Base-by-base conservation (phyloP, 2,329 filamentous ascomycete species). In the Epichloe typhina region DNA sequence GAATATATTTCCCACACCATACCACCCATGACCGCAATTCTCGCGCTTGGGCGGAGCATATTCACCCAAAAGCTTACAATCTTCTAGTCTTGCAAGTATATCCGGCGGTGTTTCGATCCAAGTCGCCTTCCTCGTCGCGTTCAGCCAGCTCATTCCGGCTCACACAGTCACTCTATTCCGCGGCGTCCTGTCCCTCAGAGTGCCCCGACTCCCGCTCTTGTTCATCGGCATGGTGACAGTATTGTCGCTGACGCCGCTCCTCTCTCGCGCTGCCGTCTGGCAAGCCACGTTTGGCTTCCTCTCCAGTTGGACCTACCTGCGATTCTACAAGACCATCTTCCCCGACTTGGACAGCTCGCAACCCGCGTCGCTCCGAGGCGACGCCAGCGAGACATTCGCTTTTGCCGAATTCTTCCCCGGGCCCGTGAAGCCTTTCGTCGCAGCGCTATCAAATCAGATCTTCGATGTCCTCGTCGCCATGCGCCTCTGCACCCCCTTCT, bases 381-480 rank as follows among this genome's bases (percentile, higher is more conserved):
- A 98, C 66, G 88, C 93, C 37, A 94, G 87, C 66, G 93, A 98
- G 68, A 95, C 90, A 0, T 98, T 98, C 64, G 86, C 90, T 7
- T 95, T 98, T 65, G 84, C 89, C 56, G 88, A 93, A 61, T 95
- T 98, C 73, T 97, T 97, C 71, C 93, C 93, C 0, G 86, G 85
- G 46, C 80, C 84, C 3, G 72, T 86, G 41, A 91, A 96, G 64
- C 86, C 88, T 0, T 72, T 87, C 13, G 76, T 97, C 41, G 79
- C 83, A 15, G 76, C 81, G 9, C 64, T 95, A n/a, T 78, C 86
- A 11, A 82, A 88, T 58, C 75, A 81, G 54, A 50, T 96, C 26
- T 96, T 91, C 69, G 75, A 77, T 52, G 66, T 84, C 4, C 73
- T 96, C 1, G 83, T 96, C 1, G 74, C 85, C 5, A 64, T 95